phyloP scores from a whole-genome alignment of 495 filamentous ascomycete genomes.

The Xylaria telfairii region DNA sequence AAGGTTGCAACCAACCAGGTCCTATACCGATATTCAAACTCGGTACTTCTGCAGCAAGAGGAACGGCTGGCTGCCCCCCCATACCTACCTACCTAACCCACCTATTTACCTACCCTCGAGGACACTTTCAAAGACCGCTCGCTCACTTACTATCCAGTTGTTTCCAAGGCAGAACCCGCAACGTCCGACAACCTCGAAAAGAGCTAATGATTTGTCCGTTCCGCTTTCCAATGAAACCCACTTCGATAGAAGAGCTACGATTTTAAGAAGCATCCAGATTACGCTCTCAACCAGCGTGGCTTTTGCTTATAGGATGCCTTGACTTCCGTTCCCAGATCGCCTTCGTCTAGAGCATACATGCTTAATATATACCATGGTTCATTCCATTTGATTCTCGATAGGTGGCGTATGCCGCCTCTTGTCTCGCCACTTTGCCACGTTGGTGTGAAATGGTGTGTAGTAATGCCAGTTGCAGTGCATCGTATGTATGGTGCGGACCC shows the following conservation, averaged over 20 bases:
- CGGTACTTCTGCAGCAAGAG: not conserved
- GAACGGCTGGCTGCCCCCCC: not conserved
- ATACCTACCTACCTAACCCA: not conserved
- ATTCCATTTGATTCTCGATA: not conserved
- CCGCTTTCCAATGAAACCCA: not conserved
- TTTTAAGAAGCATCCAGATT: not conserved
- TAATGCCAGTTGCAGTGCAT: not conserved
- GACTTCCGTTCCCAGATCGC: not conserved
- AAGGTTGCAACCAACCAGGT: too few species aligned
- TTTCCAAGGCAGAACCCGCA: not conserved
- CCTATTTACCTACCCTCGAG: not conserved
- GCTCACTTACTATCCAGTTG: too few species aligned
- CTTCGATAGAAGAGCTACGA: not conserved
- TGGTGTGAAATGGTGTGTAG: not conserved
- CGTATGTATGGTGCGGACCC: not conserved
- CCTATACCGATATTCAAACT: too few species aligned
- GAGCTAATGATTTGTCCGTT: not conserved
- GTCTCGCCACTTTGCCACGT: constrained; percentile 4
- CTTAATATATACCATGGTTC: not conserved
- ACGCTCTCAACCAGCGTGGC: not conserved
- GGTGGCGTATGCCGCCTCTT: not conserved
- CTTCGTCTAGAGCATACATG: not conserved
- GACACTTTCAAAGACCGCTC: too few species aligned
- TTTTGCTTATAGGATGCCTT: not conserved
- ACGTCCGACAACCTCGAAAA: not conserved